Base-by-base conservation (phyloP, 495 filamentous ascomycete species). In the Tuber aestivum region DNA sequence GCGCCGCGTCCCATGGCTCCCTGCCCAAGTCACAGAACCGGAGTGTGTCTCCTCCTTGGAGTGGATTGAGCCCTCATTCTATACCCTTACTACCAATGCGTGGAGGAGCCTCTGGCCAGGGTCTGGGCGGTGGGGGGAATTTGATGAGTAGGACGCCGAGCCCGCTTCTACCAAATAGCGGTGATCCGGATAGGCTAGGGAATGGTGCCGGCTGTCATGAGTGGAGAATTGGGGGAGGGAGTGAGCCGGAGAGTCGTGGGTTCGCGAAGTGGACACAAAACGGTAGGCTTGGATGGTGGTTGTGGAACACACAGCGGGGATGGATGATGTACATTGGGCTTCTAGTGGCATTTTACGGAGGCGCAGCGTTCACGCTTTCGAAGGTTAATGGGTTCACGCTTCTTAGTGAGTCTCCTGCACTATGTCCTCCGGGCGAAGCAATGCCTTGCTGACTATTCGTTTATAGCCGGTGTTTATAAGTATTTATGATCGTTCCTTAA, bases 381-480 rank as follows among this genome's bases (percentile, higher is more conserved):
- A 74, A 87, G 50, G 85, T 87, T 85, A 88, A 89, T 81, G 76
- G 85, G 71, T 86, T 88, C 69, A 86, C 87, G 65, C 69, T 88
- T 70, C 79, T 77, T 77, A 86, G 84, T 85, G 80, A 73, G 84
- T 77, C 42, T 65, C 6, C 27, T 27, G 23, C 50, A 61, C n/a
- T 65, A 0, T 14, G 56, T 35, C 14, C 56, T 65, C 32, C 56
- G 14, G 5, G 16, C n/a, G 56, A 27, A 35, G 16, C 5, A 35
- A 65, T 65, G 70, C 18, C 72, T 80, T 73, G 71, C 82, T 71
- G 61, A 75, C 41, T 77, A 45, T 76, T 81, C 76, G 50, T 70
- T 80, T 72, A 72, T 80, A 86, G 86, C 86, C 56, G 87, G 87
- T 50, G 86, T 86, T 35, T 87, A 88, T 72, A 88, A 87, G 82